A percentile compares a stretch with the other conserved stretches of the same genome.
Evolutionary conservation across 2,329 filamentous ascomycete species (phyloP).

Genomic region (Aspergillus persii): DNA sequence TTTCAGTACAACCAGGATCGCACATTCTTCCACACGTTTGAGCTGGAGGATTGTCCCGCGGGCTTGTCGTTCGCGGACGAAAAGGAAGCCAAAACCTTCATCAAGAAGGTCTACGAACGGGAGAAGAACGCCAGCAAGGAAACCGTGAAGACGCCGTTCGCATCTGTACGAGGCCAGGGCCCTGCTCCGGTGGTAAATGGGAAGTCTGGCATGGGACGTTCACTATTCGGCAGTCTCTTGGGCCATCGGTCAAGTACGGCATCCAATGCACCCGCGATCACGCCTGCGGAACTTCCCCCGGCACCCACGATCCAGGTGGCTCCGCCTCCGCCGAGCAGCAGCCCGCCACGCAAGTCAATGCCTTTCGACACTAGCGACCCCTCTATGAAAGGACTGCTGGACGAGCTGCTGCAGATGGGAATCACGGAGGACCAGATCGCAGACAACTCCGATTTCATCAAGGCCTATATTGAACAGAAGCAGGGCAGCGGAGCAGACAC

Average conservation of each 20-base stretch:
- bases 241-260: slow-evolving; percentile 51
- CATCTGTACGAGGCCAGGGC: slow-evolving; percentile 49
- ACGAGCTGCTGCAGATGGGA: slow-evolving; percentile 62
- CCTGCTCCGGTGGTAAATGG: slow-evolving; percentile 43
- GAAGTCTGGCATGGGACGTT: slow-evolving; percentile 48
- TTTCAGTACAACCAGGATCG: slow-evolving; percentile 96
- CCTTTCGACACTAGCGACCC: slow-evolving; percentile 62
- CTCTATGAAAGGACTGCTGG: slow-evolving; percentile 59
- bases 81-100: slow-evolving; percentile 94
- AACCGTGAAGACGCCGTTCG: slow-evolving; percentile 75
- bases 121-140: slow-evolving; percentile 94
- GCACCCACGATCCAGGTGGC: slow-evolving; percentile 30
- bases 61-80: slow-evolving; percentile 92
- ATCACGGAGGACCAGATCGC: slow-evolving; percentile 68
- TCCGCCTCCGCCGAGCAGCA: slow-evolving; percentile 35
- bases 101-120: slow-evolving; percentile 94
- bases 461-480: slow-evolving; percentile 63
- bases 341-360: slow-evolving; percentile 36
- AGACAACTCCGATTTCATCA: slow-evolving; percentile 67
- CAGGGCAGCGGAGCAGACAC: slow-evolving; percentile 51
- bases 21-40: slow-evolving; percentile 96
- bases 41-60: slow-evolving; percentile 87
- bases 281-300: slow-evolving; percentile 21
- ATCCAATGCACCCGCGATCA: slow-evolving; percentile 29
- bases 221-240: slow-evolving; percentile 51